These are phyloP conservation scores for Xylaria cubensis DNA, from an alignment of 495 filamentous ascomycete species.

Conservation along the genomic window DNA sequence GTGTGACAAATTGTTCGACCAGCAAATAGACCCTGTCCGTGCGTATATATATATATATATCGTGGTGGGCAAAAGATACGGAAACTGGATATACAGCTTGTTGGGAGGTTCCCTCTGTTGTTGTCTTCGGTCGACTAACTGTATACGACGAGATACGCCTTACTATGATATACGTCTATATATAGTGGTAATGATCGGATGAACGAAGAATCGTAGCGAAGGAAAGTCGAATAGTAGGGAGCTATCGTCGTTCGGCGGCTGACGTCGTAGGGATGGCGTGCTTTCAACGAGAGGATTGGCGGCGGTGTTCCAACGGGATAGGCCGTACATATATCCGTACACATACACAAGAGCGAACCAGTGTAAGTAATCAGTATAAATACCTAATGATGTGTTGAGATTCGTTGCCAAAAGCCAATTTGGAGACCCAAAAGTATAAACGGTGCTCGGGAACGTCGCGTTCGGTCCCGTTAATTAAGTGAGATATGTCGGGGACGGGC, in stretches of 20 bases:
- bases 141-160: neutral
- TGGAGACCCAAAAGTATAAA: neutral
- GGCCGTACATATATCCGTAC: neutral
- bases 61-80: slow-evolving; percentile 12
- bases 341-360: slow-evolving; percentile 9
- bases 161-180: neutral
- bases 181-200: neutral
- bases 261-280: slow-evolving; percentile 7
- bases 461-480: neutral
- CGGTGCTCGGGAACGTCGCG: slow-evolving; percentile 1
- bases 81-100: neutral
- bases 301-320: neutral
- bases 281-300: slow-evolving; percentile 1
- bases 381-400: neutral
- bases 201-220: neutral
- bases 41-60: neutral
- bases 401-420: slow-evolving; percentile 7
- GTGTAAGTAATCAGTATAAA: neutral
- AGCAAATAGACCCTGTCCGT: neutral
- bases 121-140: neutral
- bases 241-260: slow-evolving; percentile 19
- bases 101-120: neutral
- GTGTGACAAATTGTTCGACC: slow-evolving; percentile 7
- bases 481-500: neutral
- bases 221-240: neutral